Base-by-base conservation (phyloP, 768 basidiomycete genomes). In the Hericium alpestre region DNA sequence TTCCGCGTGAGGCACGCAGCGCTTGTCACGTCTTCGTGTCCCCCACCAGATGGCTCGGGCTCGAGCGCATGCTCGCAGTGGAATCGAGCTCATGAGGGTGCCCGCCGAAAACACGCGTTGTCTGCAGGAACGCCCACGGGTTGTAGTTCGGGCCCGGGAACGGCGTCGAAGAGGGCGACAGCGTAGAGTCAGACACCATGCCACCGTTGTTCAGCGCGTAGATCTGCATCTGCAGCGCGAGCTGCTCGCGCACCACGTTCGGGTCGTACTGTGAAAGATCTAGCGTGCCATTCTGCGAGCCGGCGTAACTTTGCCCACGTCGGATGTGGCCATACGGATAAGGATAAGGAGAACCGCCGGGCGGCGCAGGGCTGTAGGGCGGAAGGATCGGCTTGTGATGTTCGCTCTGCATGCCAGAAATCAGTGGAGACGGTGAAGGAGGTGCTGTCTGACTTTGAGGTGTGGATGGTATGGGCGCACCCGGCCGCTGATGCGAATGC, bases 391-490 rank as follows among this genome's bases (percentile, higher is more conserved):
- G 70, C 61, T 59, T 66, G 57, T 57, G 56, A 51, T 57, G 74
- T 70, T 41, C 68, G 70, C 53, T 68, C 57, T 78, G 78, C 56
- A 73, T 74, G 43, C 74, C 76, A 1, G 81, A 79, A 20, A 84
- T 66, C 23, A 83, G 70, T 0, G 87, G 87, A 1, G 83, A 86
- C 0, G 86, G 88, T 0, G 86, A 84, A 0, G 86, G 84, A 1
- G 86, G 84, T 8, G 84, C 79, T 0, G 86, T 86, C 57, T 86
- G 83, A 51, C 79, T 84, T 55, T 86, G 85, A 3, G 87, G 88
- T 0, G 89, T 90, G 0, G 89, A 87, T 0, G 89, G 88, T 41
- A 90, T 77, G 16, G 89, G 89, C 0, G 86, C 88, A 57, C 82
- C 80, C 0, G 86, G 87, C 0, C 88, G 81, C 3, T 60, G 51